Evolutionary conservation across 2,329 filamentous ascomycete genomes (phyloP).

Genomic region (Phialophora expanda): DNA sequence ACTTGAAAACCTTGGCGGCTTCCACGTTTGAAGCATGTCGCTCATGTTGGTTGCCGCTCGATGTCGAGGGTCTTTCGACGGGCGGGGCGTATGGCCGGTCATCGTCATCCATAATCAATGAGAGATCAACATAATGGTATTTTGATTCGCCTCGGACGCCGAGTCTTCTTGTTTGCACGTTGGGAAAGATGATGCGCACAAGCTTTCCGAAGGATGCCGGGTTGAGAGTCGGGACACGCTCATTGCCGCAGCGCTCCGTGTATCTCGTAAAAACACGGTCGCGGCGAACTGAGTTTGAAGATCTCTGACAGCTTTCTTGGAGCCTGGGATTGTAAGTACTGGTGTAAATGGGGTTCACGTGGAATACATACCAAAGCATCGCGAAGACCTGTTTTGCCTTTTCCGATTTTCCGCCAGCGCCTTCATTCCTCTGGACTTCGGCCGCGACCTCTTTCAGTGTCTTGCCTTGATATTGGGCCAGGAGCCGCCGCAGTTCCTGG

Average conservation of each 20-base stretch:
- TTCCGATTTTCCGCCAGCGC: conserved; percentile 56
- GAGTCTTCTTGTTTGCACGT: conserved; percentile 86
- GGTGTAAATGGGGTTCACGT: background rate
- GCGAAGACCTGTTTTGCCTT: conserved; percentile 60
- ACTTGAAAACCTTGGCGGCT: conserved; percentile 25
- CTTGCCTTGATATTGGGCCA: conserved; percentile 55
- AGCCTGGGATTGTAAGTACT: conserved; percentile 45
- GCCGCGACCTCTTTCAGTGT: conserved; percentile 54
- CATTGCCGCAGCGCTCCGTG: conserved; percentile 86
- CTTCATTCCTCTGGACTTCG: conserved; percentile 57
- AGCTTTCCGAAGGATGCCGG: conserved; percentile 97
- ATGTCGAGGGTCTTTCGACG: conserved; percentile 33
- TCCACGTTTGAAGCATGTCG: conserved; percentile 32
- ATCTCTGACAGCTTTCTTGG: conserved; percentile 55
- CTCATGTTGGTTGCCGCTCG: conserved; percentile 31
- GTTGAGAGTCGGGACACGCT: conserved; percentile 92
- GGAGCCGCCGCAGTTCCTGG: conserved; percentile 54
- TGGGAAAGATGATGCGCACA: conserved; percentile 93
- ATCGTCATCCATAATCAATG: conserved; percentile 43
- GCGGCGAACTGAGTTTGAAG: conserved; percentile 74
- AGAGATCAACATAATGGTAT: conserved; percentile 78
- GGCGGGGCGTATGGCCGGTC: conserved; percentile 30
- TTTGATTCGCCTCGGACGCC: conserved; percentile 97
- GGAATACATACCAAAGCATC: conserved; percentile 55
- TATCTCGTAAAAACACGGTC: conserved; percentile 96